A percentile compares a stretch with the other conserved stretches of the same genome.
phyloP scores from a whole-genome alignment of 768 basidiomycete species.

The Inosperma sp. region DNA sequence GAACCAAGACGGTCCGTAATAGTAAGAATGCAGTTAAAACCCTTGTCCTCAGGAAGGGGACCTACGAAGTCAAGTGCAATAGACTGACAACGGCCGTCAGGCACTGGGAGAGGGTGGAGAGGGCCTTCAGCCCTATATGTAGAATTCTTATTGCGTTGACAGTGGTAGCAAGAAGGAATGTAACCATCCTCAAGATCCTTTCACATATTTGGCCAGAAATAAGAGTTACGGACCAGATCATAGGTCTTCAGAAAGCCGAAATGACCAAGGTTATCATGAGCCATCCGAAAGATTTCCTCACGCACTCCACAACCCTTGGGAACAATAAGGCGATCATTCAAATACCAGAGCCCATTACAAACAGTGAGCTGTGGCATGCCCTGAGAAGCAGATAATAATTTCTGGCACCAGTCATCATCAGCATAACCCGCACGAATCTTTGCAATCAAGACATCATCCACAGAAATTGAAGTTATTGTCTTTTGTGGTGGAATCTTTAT shows the following conservation, averaged over 20 bases:
- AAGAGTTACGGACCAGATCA: constrained; percentile 17
- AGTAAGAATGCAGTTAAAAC: constrained; percentile 22
- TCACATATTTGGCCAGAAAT: constrained; percentile 35
- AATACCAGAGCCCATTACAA: not conserved
- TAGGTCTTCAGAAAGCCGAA: constrained; percentile 34
- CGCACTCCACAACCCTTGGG: not conserved
- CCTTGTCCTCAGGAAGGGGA: constrained; percentile 25
- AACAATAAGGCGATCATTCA: not conserved
- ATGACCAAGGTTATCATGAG: constrained; percentile 29
- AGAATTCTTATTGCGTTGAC: constrained; percentile 32
- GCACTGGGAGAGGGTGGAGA: constrained; percentile 6
- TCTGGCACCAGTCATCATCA: not conserved
- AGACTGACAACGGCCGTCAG: constrained; percentile 6
- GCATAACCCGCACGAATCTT: not conserved
- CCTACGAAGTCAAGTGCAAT: constrained; percentile 31
- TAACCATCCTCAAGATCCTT: constrained; percentile 27
- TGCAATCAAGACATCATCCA: not conserved
- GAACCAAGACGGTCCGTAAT: constrained; percentile 22
- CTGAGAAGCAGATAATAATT: not conserved
- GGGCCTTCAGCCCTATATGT: constrained; percentile 18
- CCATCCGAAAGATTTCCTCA: constrained; percentile 23
- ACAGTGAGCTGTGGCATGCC: constrained; percentile 2
- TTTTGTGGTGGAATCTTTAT: not conserved
- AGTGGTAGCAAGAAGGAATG: constrained; percentile 29
- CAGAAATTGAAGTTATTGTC: not conserved